A percentile compares a stretch with the other conserved stretches of the same genome.
Conservation (phyloP, 495 filamentous ascomycete species). For the Symbiotaphrina buchneri region DNA sequence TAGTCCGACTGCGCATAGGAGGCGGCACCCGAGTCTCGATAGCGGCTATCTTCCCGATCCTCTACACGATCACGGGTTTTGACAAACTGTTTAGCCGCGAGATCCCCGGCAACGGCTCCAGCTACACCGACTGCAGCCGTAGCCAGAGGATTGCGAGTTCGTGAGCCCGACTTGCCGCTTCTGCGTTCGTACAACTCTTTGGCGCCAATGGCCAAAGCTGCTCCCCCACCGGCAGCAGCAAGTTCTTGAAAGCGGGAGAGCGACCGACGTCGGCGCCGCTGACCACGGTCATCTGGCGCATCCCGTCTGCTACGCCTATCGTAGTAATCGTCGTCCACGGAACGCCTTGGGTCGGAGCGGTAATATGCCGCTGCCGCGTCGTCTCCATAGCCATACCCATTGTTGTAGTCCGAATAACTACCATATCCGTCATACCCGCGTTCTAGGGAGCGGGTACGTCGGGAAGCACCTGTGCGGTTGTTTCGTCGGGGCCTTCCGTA, state of each 20-base stretch:
- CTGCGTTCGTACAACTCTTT: conserved; percentile 5
- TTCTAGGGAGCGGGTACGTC: conserved; percentile 4
- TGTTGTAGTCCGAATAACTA: too few species aligned
- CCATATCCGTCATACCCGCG: background rate
- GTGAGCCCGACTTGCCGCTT: background rate
- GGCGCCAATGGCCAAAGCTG: conserved; percentile 4
- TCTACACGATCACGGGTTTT: background rate
- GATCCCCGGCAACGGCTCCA: conserved; percentile 4
- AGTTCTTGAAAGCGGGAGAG: conserved; percentile 1
- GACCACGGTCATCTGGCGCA: background rate
- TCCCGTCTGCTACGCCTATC: background rate
- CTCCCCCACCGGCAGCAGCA: conserved; percentile 3
- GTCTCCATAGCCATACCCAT: background rate
- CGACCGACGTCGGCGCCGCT: conserved; percentile 1
- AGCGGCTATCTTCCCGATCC: background rate
- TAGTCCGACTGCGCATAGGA: background rate
- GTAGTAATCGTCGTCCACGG: background rate
- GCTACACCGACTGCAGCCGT: conserved; percentile 5
- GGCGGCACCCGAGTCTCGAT: background rate
- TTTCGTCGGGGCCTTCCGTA: too few species aligned
- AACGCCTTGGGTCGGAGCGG: conserved; percentile 2
- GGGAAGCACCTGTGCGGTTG: too few species aligned
- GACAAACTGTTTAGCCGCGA: conserved; percentile 2
- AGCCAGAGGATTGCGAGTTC: background rate
- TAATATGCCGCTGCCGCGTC: conserved; percentile 2